phyloP scores from a whole-genome alignment of 2,329 filamentous ascomycete species.

The Clonostachys rosea region DNA sequence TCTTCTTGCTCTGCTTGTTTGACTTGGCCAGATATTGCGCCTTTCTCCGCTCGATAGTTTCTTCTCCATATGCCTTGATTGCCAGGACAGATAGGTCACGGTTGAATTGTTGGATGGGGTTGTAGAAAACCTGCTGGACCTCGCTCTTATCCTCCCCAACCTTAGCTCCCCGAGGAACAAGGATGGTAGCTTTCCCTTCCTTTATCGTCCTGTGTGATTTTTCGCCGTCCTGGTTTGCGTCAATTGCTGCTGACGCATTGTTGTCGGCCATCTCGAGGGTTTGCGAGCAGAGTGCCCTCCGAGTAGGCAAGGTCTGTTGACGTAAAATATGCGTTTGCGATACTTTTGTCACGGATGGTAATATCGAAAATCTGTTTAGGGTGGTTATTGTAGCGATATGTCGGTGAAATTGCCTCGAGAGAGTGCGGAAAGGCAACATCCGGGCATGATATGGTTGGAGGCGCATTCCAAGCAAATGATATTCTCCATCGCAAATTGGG shows the following conservation, averaged over 20 bases:
- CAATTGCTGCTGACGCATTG: background rate
- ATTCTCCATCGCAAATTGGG: too few species aligned
- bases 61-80: constrained; percentile 83
- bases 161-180: constrained; percentile 42
- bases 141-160: constrained; percentile 49
- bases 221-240: constrained; percentile 27
- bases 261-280: background rate
- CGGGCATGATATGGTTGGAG: too few species aligned
- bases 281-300: too few species aligned
- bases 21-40: constrained; percentile 15
- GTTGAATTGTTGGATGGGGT: constrained; percentile 98
- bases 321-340: too few species aligned
- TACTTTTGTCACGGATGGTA: too few species aligned
- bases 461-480: too few species aligned
- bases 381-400: too few species aligned
- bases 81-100: constrained; percentile 89
- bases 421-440: too few species aligned
- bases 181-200: constrained; percentile 53
- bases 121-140: constrained; percentile 88
- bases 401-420: too few species aligned
- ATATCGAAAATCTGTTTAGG: too few species aligned
- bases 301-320: too few species aligned
- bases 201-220: constrained; percentile 45
- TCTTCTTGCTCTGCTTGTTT: constrained; percentile 26
- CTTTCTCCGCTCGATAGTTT: constrained; percentile 38